A percentile compares a stretch with the other conserved stretches of the same genome.
Conservation (phyloP, 768 basidiomycete genomes). For the Boletus tylopilopsis region DNA sequence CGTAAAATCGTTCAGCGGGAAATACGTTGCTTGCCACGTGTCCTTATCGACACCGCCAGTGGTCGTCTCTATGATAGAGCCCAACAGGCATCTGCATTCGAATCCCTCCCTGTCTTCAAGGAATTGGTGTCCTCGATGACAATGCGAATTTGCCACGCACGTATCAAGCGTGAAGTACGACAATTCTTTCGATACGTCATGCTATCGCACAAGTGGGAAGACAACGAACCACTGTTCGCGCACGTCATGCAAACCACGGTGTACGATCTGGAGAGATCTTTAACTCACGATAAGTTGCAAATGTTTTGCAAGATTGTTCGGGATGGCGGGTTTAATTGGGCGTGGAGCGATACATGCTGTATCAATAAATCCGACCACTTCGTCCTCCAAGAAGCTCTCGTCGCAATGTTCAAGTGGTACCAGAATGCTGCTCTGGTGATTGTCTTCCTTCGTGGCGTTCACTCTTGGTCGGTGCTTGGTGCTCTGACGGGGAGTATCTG, state of each 20-base stretch:
- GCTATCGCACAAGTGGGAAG: neutral
- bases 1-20: neutral
- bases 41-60: neutral
- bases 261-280: neutral
- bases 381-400: neutral
- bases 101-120: neutral
- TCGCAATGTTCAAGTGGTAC: neutral
- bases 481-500: neutral
- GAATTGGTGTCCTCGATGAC: neutral
- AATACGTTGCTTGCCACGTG: neutral
- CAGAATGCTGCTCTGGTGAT: neutral
- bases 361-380: neutral
- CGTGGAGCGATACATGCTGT: neutral
- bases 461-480: neutral
- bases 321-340: neutral
- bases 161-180: neutral
- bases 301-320: neutral
- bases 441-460: neutral
- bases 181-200: neutral
- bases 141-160: neutral
- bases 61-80: neutral
- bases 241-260: neutral
- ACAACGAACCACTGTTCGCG: neutral
- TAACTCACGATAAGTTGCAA: neutral
- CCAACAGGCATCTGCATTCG: neutral